Conservation (phyloP, 306 rosid genomes). For the Psophocarpus tetragonolobus region DNA sequence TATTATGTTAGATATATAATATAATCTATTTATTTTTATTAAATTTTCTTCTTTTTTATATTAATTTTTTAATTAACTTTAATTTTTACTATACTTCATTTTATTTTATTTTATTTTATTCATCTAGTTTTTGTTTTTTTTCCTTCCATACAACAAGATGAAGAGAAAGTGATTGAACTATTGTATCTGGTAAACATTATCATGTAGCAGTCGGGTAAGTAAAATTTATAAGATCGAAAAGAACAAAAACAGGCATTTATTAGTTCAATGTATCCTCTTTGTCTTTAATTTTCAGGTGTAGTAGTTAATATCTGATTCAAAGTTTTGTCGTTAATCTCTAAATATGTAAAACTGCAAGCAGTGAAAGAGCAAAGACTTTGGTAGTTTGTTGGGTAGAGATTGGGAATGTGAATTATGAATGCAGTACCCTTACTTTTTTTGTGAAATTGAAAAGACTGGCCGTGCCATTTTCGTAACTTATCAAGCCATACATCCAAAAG, state of each 20-base stretch:
- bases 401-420: not conserved
- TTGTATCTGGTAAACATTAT: conserved; percentile 9
- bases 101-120: no score
- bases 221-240: conserved; percentile 15
- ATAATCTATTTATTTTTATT: no score
- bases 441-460: conserved; percentile 3
- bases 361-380: not conserved
- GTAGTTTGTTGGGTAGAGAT: not conserved
- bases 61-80: no score
- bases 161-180: not conserved
- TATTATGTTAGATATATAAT: no score
- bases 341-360: not conserved
- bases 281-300: not conserved
- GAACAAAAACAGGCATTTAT: conserved; percentile 30
- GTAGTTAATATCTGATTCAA: not conserved
- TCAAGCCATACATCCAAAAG: conserved; percentile 1
- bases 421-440: not conserved
- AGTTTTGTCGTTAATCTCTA: conserved; percentile 1
- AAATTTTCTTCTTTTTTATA: no score
- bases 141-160: no score
- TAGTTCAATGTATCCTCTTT: conserved; percentile 13
- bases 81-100: no score
- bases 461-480: not conserved
- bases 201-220: not conserved
- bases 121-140: no score